Evolutionary conservation across 2,329 filamentous ascomycete species (phyloP).

Genomic region (Westerdykella sp.): DNA sequence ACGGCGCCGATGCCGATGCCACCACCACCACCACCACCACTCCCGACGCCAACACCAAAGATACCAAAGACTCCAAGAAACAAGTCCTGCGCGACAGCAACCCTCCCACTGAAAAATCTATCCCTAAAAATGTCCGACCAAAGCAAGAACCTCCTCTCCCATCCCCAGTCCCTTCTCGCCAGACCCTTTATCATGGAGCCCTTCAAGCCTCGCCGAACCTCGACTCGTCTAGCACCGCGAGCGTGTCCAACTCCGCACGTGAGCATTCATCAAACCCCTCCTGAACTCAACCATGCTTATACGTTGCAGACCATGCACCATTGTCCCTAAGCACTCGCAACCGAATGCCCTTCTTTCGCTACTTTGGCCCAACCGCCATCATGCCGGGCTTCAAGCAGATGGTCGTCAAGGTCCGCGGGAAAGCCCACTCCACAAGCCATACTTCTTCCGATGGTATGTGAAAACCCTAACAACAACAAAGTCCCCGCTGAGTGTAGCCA

Average conservation of each 20-base stretch:
- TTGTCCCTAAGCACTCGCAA: constrained; percentile 49
- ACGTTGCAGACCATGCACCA: no score
- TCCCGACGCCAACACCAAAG: constrained; percentile 11
- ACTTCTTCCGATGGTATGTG: constrained; percentile 48
- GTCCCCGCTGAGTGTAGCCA: constrained; percentile 5
- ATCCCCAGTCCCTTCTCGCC: constrained; percentile 20
- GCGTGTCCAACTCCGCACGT: neutral
- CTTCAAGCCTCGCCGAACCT: constrained; percentile 17
- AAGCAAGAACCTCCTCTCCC: constrained; percentile 2
- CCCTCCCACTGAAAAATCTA: neutral
- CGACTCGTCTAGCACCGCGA: constrained; percentile 11
- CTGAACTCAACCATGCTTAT: no score
- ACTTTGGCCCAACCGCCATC: constrained; percentile 86
- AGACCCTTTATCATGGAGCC: constrained; percentile 15
- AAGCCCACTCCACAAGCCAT: constrained; percentile 53
- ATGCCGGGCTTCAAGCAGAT: constrained; percentile 90
- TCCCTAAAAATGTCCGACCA: constrained; percentile 1
- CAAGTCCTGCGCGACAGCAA: neutral
- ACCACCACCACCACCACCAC: constrained; percentile 25
- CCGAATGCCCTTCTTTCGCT: constrained; percentile 80
- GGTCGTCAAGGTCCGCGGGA: constrained; percentile 69
- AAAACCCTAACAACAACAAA: constrained; percentile 1
- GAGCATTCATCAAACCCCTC: no score
- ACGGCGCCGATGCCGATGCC: constrained; percentile 33
- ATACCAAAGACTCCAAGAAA: constrained; percentile 18